Conservation (phyloP, 2,329 filamentous ascomycete species). For the Bimuria novae-zelandiae region DNA sequence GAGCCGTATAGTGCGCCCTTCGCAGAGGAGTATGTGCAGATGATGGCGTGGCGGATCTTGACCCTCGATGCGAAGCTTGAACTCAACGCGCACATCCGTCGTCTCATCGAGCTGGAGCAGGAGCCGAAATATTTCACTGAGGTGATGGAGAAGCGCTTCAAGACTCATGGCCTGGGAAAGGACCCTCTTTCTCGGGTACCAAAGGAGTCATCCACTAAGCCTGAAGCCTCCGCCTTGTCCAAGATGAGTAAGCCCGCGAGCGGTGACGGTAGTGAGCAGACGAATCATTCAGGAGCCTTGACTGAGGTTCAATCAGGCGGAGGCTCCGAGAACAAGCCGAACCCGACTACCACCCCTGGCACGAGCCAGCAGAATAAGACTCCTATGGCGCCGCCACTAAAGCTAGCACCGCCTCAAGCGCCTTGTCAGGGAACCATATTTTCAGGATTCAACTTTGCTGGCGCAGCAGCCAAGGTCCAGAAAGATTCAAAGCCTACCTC, state of each 20-base stretch:
- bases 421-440: too few relatives aligned
- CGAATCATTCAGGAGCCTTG: too few relatives aligned
- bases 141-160: neutral
- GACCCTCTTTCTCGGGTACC: neutral
- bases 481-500: neutral
- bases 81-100: slow-evolving; percentile 6
- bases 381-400: too few relatives aligned
- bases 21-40: slow-evolving; percentile 12
- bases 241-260: neutral
- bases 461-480: neutral
- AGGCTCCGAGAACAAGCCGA: neutral
- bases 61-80: slow-evolving; percentile 7
- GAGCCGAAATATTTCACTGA: slow-evolving; percentile 8
- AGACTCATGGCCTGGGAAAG: slow-evolving; percentile 2
- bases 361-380: neutral
- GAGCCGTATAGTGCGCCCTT: slow-evolving; percentile 5
- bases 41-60: slow-evolving; percentile 18
- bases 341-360: neutral
- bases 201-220: neutral
- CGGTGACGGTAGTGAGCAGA: neutral
- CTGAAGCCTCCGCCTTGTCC: neutral
- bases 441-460: neutral
- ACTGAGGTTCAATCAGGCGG: neutral
- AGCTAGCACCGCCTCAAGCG: too few relatives aligned
- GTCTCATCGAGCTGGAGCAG: slow-evolving; percentile 5